Evolutionary conservation across 495 filamentous ascomycete species (phyloP).

Genomic region (Xylaria grammica): DNA sequence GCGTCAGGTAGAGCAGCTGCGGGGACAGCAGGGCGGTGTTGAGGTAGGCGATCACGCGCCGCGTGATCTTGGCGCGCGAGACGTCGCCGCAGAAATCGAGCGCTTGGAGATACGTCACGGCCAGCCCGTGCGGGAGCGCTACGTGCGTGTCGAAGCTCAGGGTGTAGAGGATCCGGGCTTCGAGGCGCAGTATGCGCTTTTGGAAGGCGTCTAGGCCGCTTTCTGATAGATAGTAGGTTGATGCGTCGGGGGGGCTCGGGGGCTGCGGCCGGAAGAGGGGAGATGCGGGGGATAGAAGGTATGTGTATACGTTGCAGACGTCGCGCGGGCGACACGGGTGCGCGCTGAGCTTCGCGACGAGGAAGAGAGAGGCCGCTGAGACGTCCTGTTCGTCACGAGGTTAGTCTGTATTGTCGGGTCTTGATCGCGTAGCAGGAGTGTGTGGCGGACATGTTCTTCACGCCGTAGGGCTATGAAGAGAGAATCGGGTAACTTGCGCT

Average conservation of each 20-base stretch:
- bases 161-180: slow-evolving; percentile 74
- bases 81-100: slow-evolving; percentile 61
- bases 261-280: slow-evolving; percentile 59
- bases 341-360: slow-evolving; percentile 83
- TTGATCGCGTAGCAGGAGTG: not conserved
- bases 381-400: slow-evolving; percentile 61
- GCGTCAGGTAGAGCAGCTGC: slow-evolving; percentile 87
- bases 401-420: not conserved
- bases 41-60: slow-evolving; percentile 72
- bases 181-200: slow-evolving; percentile 66
- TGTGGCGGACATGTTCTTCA: not conserved
- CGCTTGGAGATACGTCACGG: slow-evolving; percentile 90
- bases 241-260: slow-evolving; percentile 52
- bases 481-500: slow-evolving; percentile 27
- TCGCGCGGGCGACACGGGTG: slow-evolving; percentile 76
- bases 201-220: slow-evolving; percentile 67
- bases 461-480: not conserved
- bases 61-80: slow-evolving; percentile 55
- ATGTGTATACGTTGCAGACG: slow-evolving; percentile 81
- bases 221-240: slow-evolving; percentile 76
- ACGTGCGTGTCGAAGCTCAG: slow-evolving; percentile 85
- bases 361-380: slow-evolving; percentile 81
- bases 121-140: slow-evolving; percentile 83
- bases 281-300: slow-evolving; percentile 74
- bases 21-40: slow-evolving; percentile 85